phyloP scores from a whole-genome alignment of 345 rosid species.

The Camelina sativa region DNA sequence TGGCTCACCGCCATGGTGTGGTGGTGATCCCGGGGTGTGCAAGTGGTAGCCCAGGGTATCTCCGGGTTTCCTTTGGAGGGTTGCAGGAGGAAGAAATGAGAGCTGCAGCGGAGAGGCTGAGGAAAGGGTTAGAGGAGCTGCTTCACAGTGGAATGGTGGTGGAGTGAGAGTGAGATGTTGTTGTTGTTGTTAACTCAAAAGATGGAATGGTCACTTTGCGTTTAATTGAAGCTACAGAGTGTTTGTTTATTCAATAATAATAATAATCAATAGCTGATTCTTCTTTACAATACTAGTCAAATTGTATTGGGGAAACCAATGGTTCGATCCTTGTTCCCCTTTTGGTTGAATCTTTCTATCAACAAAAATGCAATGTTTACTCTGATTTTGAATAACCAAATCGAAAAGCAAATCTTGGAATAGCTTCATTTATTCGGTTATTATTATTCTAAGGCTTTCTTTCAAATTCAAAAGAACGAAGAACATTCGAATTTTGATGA shows the following conservation, averaged over 20 bases:
- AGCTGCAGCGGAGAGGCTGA: slow-evolving; percentile 74
- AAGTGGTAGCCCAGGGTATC: slow-evolving; percentile 68
- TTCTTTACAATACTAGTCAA: neutral
- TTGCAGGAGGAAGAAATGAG: slow-evolving; percentile 64
- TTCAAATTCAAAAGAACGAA: neutral
- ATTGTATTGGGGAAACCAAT: too few relatives aligned
- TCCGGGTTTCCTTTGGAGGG: slow-evolving; percentile 87
- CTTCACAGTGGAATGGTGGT: slow-evolving; percentile 67
- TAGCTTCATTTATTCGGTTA: neutral
- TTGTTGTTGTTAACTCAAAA: neutral
- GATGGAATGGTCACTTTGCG: slow-evolving; percentile 13
- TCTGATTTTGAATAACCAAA: too few relatives aligned
- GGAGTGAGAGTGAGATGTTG: slow-evolving; percentile 18
- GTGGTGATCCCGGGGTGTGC: slow-evolving; percentile 86
- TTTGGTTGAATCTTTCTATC: too few relatives aligned
- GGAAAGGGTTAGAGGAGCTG: slow-evolving; percentile 73
- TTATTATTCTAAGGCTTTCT: neutral
- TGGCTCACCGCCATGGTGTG: slow-evolving; percentile 77
- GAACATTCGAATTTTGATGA: too few relatives aligned
- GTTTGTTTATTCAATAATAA: neutral
- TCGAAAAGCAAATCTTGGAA: too few relatives aligned
- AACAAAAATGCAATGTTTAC: too few relatives aligned
- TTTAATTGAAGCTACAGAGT: neutral
- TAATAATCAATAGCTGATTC: slow-evolving; percentile 12
- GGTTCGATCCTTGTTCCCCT: too few relatives aligned